Base-by-base conservation (phyloP, 2,329 filamentous ascomycete species). In the Neobulgaria alba region DNA sequence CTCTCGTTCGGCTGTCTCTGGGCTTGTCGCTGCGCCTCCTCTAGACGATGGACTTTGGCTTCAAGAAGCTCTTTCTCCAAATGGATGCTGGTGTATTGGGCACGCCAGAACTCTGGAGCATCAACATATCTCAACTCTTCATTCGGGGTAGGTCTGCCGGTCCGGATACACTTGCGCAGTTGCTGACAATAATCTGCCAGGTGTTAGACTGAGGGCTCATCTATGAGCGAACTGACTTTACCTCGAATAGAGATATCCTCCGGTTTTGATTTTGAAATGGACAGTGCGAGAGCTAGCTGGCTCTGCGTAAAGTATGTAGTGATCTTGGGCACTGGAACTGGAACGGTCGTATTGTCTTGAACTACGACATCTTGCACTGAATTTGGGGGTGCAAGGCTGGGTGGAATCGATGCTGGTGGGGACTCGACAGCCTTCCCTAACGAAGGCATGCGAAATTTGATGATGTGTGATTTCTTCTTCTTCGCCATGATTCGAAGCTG, bases 91-190 rank as follows among this genome's bases (percentile, higher is more conserved):
- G 38, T 26, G 16, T 50, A 58, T 36, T 53, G 50, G 20, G 54
- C 50, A 33, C 50, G 56, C 56, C 56, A 58, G 39, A 54, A 55
- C 34, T 51, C 51, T 1, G 33, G 29, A n/a, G 44, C 49, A 39
- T 57, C 56, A 35, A 57, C 30, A 40, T 53, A 50, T n/a, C 50
- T 50, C n/a, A 40, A 33, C 14, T 48, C 33, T 9, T 46, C 36
- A 17, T 33, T 10, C 7, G 32, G 9, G 19, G 30, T 30, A 17
- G 18, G 30, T 18, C 18, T 26, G n/a, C 46, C 41, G 15, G n/a
- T 37, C 32, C 48, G 46, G 18, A 49, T 42, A 14, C 43, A 37
- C 29, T 50, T 52, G 10, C 21, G 42, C 2, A 58, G 38, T 23
- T 49, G 47, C 19, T 51, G 43, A 14, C 42, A 43, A 29, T 53